Evolutionary conservation across 108 stramenopile genomes (phyloP), one percentile per base, ranked within the genome.

Genomic region (Stephanodiscus triporus): DNA sequence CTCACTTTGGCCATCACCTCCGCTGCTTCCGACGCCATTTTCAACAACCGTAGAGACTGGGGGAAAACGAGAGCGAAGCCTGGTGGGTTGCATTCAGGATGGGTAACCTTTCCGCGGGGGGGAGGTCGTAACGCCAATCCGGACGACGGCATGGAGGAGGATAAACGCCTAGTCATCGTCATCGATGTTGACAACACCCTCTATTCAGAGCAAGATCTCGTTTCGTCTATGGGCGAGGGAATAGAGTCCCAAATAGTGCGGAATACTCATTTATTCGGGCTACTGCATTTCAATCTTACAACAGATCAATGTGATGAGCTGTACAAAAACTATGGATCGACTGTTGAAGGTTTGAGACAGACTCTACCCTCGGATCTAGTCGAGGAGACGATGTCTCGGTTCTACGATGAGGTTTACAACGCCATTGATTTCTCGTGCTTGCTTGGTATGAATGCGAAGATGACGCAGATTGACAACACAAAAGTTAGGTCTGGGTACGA

Each of bases 161-260:
- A 30, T 19, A 62, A 64, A 50, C 48, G 42, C 70, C 43, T 71
- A 26, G 80, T 81, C 29, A 67, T 81, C 47, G 36, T 81, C 19
- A 74, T 81, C 9, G 95, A 96, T 76, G 90, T 93, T 24, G 95
- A 96, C 83, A 94, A 94, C 49, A 91, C 88, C 4, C 76, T 96
- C 19, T 96, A 96, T 73, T 66, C 73, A 20, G 88, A 93, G 73
- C 23, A 42, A 63, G 75, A 74, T 45, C 48, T 73, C 2, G 13
- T 62, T 26, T 34, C 53, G 17, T 77, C 68, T 2, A 58, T 47
- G 29, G 58, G 55, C 1, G 42, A 58, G 36, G 89, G 88, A 0
- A 88, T 95, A 43, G 94, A 95, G 79, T 55, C 66, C 11, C 91
- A 95, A 81, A 93, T 95, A 55, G 69, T 92, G 22, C 75, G 72